Evolutionary conservation across 345 rosid species (phyloP), one percentile per base, ranked within the genome.

Genomic region (Citrus reticulata): DNA sequence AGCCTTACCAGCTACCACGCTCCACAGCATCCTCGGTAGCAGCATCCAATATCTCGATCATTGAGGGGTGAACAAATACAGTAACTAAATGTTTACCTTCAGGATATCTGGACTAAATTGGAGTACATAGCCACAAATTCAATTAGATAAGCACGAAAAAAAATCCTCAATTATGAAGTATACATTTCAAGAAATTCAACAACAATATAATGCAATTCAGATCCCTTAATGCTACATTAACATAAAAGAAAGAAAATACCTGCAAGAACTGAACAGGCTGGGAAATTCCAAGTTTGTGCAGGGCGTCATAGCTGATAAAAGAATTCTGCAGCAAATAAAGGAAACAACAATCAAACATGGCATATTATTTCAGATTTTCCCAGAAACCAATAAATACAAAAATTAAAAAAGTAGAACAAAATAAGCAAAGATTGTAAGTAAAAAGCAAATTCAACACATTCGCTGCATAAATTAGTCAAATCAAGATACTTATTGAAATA

Each of bases 61-160:
- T 86, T 37, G 99, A 93, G 22, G 92, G 91, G 78, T 93, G 98
- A 79, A 89, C 90, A 85, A 93, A 95, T 77, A 85, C 90, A 77
- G 97, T 89, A 80, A 68, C 84, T 77, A 93, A 83, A 51, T 96
- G 91, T 73, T 80, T 88, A 70, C 98, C 98, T 83, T 93, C 97
- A 83, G 98, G 92, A 90, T 89, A 95, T 79, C 99, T 93, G 86
- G 97, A 93, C 99, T 95, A 92, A 81, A 93, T 78, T 83, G 77
- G 83, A 81, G 79, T 74, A 74, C 60, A 82, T 24, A 79, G 81
- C 86, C 87, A 77, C 84, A 86, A 68, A 42, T 79, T 74, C 79
- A 80, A 85, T 91, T 72, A 87, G 84, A 82, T 75, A 83, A 80
- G 16, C 79, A 55, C 66, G 63, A 78, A 82, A 39, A 39, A 66